Percentiles rank a stretch among this genome's conserved stretches.
Conservation (phyloP, 352 stramenopile genomes). For the Paralagenidium karlingii region DNA sequence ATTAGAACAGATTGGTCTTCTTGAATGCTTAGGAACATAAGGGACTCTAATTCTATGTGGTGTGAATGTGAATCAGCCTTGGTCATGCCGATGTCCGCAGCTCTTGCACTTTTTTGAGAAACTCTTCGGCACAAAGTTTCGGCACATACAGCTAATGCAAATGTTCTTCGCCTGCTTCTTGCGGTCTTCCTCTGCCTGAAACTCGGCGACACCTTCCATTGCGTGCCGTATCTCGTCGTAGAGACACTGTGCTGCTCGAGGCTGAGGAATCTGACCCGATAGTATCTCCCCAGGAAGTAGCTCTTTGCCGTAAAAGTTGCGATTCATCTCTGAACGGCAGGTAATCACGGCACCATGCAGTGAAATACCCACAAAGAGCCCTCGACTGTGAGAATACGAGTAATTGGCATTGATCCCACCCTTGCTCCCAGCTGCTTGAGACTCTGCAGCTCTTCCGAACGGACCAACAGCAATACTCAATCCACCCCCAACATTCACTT, state of each 20-base stretch:
- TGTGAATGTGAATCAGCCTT: no score
- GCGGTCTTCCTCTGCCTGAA: no score
- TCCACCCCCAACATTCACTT: slow-evolving; percentile 87
- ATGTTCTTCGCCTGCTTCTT: slow-evolving; percentile 11
- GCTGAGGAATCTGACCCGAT: slow-evolving; percentile 32
- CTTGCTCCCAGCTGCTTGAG: slow-evolving; percentile 67
- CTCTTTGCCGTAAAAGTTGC: slow-evolving; percentile 90
- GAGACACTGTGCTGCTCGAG: slow-evolving; percentile 52
- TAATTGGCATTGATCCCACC: slow-evolving; percentile 85
- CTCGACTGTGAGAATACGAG: slow-evolving; percentile 88
- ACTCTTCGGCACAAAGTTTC: slow-evolving; percentile 38
- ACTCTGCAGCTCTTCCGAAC: slow-evolving; percentile 70
- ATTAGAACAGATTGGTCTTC: no score
- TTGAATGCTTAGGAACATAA: no score
- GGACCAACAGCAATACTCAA: slow-evolving; percentile 86
- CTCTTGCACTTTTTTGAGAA: slow-evolving; percentile 53
- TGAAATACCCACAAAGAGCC: slow-evolving; percentile 88
- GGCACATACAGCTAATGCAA: slow-evolving; percentile 42
- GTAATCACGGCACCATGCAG: slow-evolving; percentile 89
- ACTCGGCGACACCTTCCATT: slow-evolving; percentile 55
- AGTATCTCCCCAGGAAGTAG: slow-evolving; percentile 70
- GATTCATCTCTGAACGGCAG: slow-evolving; percentile 86
- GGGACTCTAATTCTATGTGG: no score
- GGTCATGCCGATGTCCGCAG: background rate
- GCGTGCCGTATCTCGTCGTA: slow-evolving; percentile 66